phyloP scores from a whole-genome alignment of 352 stramenopile species.

The Peronospora tabacina region DNA sequence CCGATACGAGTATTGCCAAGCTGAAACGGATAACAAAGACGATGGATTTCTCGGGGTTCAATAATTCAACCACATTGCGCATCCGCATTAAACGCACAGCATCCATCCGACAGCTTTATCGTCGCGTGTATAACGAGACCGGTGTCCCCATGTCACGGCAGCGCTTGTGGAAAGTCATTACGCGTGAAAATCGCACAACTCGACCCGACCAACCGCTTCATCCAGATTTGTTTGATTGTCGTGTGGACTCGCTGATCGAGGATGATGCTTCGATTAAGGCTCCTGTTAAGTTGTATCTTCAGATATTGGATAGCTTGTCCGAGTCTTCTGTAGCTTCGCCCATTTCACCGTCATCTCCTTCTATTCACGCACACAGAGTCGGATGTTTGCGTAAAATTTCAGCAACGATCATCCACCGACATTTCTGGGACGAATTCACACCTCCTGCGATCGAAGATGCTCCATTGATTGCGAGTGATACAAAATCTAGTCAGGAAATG shows the following conservation, averaged over 20 bases:
- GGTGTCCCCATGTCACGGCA: slow-evolving; percentile 59
- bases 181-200: slow-evolving; percentile 73
- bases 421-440: slow-evolving; percentile 60
- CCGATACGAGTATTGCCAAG: slow-evolving; percentile 53
- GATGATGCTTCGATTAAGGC: slow-evolving; percentile 60
- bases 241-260: slow-evolving; percentile 60
- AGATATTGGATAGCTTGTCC: slow-evolving; percentile 38
- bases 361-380: slow-evolving; percentile 5
- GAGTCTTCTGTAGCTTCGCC: slow-evolving; percentile 8
- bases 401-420: slow-evolving; percentile 30
- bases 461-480: slow-evolving; percentile 15
- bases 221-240: slow-evolving; percentile 32
- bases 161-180: slow-evolving; percentile 82
- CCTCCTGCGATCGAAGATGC: slow-evolving; percentile 24
- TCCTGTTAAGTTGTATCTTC: slow-evolving; percentile 64
- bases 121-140: slow-evolving; percentile 47
- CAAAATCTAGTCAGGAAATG: slow-evolving; percentile 17
- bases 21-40: slow-evolving; percentile 72
- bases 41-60: slow-evolving; percentile 70
- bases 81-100: slow-evolving; percentile 60
- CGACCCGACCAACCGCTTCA: slow-evolving; percentile 58
- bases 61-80: slow-evolving; percentile 45
- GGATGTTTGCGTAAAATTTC: slow-evolving; percentile 1
- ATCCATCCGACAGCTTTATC: slow-evolving; percentile 60
- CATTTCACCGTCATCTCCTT: slow-evolving; percentile 19